Conservation (phyloP, 768 basidiomycete species). For the Lactarius hengduanensis region DNA sequence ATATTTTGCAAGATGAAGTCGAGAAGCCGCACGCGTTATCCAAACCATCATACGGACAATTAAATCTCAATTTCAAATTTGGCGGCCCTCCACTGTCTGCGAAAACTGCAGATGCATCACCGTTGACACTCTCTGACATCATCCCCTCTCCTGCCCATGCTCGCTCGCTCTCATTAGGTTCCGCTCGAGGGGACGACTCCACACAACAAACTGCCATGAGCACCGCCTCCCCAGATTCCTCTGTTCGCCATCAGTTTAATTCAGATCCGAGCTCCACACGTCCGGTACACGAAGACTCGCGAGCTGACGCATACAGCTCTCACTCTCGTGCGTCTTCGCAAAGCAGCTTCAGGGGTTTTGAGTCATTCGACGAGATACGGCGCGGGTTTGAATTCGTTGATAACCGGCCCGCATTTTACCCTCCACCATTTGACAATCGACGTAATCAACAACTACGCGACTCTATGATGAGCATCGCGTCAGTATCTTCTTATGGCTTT, state of each 20-base stretch:
- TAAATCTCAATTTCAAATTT: slow-evolving; percentile 74
- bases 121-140: slow-evolving; percentile 69
- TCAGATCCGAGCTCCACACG: slow-evolving; percentile 47
- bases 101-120: slow-evolving; percentile 32
- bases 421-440: slow-evolving; percentile 39
- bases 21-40: slow-evolving; percentile 34
- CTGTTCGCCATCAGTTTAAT: slow-evolving; percentile 38
- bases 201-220: slow-evolving; percentile 32
- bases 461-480: slow-evolving; percentile 71
- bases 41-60: slow-evolving; percentile 59
- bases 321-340: slow-evolving; percentile 47
- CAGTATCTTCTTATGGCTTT: slow-evolving; percentile 74
- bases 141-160: slow-evolving; percentile 62
- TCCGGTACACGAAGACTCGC: slow-evolving; percentile 31
- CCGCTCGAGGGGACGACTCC: slow-evolving; percentile 37
- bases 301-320: slow-evolving; percentile 28
- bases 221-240: slow-evolving; percentile 37
- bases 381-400: slow-evolving; percentile 73
- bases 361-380: slow-evolving; percentile 76
- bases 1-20: slow-evolving; percentile 7
- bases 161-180: slow-evolving; percentile 48
- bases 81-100: slow-evolving; percentile 47
- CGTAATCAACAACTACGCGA: slow-evolving; percentile 49
- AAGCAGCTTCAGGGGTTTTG: slow-evolving; percentile 67
- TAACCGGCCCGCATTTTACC: slow-evolving; percentile 63